Evolutionary conservation across 2,329 filamentous ascomycete species (phyloP).

Genomic region (Intubia oerlemansii): DNA sequence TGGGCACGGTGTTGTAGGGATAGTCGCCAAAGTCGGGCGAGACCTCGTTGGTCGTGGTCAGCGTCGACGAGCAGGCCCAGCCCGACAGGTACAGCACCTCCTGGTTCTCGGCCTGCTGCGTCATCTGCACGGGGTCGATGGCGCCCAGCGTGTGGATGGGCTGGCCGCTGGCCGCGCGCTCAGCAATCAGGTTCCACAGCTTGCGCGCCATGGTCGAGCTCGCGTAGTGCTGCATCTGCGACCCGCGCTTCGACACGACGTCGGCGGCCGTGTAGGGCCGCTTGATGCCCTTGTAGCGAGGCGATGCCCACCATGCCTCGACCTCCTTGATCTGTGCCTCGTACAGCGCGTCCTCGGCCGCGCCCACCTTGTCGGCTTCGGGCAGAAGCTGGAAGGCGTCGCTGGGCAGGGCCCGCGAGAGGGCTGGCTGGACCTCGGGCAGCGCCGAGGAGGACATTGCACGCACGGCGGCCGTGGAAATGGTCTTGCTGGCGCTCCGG

Average conservation of each 20-base stretch:
- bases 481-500: constrained; percentile 1
- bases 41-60: constrained; percentile 91
- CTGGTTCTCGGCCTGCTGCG: constrained; percentile 88
- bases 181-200: constrained; percentile 71
- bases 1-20: constrained; percentile 95
- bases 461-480: too few species aligned
- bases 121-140: constrained; percentile 98
- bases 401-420: constrained; percentile 39
- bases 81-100: constrained; percentile 92
- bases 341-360: constrained; percentile 68
- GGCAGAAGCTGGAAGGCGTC: constrained; percentile 76
- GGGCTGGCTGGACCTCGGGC: constrained; percentile 33
- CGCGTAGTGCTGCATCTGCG: constrained; percentile 69
- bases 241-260: constrained; percentile 81
- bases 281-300: constrained; percentile 74
- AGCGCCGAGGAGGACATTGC: constrained; percentile 24
- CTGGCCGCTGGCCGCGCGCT: constrained; percentile 55
- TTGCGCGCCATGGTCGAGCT: constrained; percentile 92
- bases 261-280: constrained; percentile 78
- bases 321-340: constrained; percentile 69
- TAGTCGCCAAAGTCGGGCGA: constrained; percentile 97
- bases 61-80: constrained; percentile 87
- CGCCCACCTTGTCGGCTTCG: constrained; percentile 54
- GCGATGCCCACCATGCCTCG: constrained; percentile 73
- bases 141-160: constrained; percentile 86